Base-by-base conservation (phyloP, 352 stramenopile genomes). In the Pythium biforme region DNA sequence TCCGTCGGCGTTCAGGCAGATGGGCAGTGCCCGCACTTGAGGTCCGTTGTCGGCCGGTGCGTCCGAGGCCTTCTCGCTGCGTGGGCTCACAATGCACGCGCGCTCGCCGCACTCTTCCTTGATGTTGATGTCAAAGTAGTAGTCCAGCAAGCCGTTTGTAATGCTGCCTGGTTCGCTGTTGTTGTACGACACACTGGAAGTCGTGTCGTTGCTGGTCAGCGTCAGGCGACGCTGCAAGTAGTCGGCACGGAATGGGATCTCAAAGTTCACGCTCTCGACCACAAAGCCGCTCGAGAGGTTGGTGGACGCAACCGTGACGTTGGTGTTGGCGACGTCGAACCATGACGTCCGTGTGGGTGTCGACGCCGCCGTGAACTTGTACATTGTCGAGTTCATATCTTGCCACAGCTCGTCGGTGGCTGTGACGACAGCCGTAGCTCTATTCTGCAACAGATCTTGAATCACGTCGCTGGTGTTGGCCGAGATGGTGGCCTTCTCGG, bases 121-220 rank as follows among this genome's bases (percentile, higher is more conserved):
- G 47, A 72, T 56, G 29, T 72, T 72, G 59, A 72, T 65, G 33
- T 72, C 65, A 37, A 65, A 68, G 25, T 53, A 64, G 22, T 62
- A 68, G 37, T 68, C 59, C 4, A 43, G 4, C 1, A 6, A 25
- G 8, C 39, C 20, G 23, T 5, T 27, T 6, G 10, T 29, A 37
- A 2, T 45, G 31, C 1, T 41, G 41, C 22, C 55, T 19, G 4
- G 19, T 14, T 59, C 19, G 10, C 15, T 55, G 55, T 69, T 59
- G 23, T 51, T 39, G 49, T 72, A 72, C 31, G 64, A 64, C 4
- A 72, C 48, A 15, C 23, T 72, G 3, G 64, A 62, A 0, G 64
- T 72, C 14, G 64, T 72, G 27, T 67, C 54, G 59, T 67, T 72
- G 22, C 48, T 41, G 41, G 50, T 43, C 2, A 72, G 46, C 41